These are phyloP conservation scores for Dalbergia oliveri DNA, from an alignment of 306 rosid genomes.

Conservation along the genomic window DNA sequence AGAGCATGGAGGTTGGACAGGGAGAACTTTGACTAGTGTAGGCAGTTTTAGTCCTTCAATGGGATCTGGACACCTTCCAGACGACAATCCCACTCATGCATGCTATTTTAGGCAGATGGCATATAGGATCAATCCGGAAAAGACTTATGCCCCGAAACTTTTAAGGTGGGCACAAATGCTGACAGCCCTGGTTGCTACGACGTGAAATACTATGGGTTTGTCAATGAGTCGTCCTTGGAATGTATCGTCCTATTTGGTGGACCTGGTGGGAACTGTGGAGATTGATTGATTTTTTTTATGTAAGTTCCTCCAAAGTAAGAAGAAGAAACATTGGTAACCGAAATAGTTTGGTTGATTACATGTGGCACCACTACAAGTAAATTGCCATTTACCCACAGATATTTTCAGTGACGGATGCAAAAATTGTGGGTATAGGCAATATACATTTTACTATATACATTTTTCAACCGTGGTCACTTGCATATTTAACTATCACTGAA, in stretches of 20 bases:
- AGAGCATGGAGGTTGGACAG: constrained; percentile 17
- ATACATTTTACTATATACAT: too few relatives aligned
- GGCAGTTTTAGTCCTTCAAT: constrained; percentile 1
- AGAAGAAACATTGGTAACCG: too few relatives aligned
- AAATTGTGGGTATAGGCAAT: too few relatives aligned
- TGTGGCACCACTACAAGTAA: too few relatives aligned
- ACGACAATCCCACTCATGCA: not conserved
- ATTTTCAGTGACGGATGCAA: too few relatives aligned
- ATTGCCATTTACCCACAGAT: too few relatives aligned
- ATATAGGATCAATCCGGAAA: not conserved
- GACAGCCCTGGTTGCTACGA: constrained; percentile 11
- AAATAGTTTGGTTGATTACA: too few relatives aligned
- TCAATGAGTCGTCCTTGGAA: too few relatives aligned
- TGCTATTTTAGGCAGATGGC: not conserved
- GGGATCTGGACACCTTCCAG: constrained; percentile 38
- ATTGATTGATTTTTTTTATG: not conserved
- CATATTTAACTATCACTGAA: too few relatives aligned
- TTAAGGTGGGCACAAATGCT: not conserved
- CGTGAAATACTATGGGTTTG: constrained; percentile 16
- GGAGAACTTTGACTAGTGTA: not conserved
- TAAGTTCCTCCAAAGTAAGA: not conserved
- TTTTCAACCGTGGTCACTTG: too few relatives aligned
- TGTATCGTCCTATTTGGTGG: constrained; percentile 1
- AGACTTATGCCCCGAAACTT: not conserved
- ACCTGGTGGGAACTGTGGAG: constrained; percentile 36